phyloP scores from a whole-genome alignment of 2,329 filamentous ascomycete genomes.

The Sarocladium strictum region DNA sequence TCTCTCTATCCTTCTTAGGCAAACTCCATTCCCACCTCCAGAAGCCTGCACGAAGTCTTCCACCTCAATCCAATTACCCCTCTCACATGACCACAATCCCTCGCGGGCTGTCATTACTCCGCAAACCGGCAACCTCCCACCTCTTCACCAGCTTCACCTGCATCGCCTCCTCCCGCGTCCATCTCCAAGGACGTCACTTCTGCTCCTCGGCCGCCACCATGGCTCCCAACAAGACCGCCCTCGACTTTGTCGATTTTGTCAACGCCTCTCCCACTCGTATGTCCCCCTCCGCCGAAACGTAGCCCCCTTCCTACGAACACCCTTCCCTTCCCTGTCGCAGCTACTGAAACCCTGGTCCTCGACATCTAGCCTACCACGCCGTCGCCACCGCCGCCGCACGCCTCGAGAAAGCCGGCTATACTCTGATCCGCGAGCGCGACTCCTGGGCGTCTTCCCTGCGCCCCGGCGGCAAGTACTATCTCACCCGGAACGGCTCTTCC shows the following conservation, averaged over 20 bases:
- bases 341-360: conserved; percentile 7
- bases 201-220: conserved; percentile 33
- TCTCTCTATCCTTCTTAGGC: not conserved
- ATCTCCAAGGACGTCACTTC: conserved; percentile 14
- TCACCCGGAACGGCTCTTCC: conserved; percentile 88
- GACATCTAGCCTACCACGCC: conserved; percentile 76
- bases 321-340: conserved; percentile 14
- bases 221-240: conserved; percentile 52
- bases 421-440: conserved; percentile 82
- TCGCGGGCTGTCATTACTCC: conserved; percentile 7
- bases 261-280: conserved; percentile 90
- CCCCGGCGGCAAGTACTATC: conserved; percentile 91
- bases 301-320: too few relatives aligned
- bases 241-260: conserved; percentile 89
- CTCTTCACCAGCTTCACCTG: not conserved
- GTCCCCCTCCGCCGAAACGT: conserved; percentile 19
- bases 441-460: conserved; percentile 75
- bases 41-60: not conserved
- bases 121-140: not conserved
- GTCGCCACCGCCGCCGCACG: conserved; percentile 72
- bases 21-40: not conserved
- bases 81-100: conserved; percentile 12
- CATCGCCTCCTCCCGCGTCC: not conserved
- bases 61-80: not conserved
- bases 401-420: conserved; percentile 79